Base-by-base conservation (phyloP, 225 moss, liverwort and hornwort genomes). In the Pseudisothecium myosuroides region DNA sequence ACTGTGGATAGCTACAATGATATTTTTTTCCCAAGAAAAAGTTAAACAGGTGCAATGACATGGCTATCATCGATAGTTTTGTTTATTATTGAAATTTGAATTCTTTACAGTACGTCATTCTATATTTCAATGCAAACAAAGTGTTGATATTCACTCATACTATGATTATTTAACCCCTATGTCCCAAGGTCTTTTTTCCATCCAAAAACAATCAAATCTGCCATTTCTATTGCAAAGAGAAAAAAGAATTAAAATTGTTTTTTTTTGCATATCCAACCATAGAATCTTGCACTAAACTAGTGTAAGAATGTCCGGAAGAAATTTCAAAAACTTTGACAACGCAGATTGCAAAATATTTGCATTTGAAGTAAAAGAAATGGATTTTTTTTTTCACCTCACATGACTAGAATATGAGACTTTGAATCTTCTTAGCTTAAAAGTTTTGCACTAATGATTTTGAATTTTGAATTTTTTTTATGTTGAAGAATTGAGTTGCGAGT, bases 371-470 rank as follows among this genome's bases (percentile, higher is more conserved):
- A 5, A 9, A 36, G 9, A 36, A 22, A 23, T 0, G 5, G 8
- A 0, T 8, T 8, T 4, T 32, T 4, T 4, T 34, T 14, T 52
- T 14, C 14, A 36, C 5, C 9, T 36, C 0, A 0, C 1, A 9
- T 52, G 9, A 76, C 3, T 52, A 9, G 2, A 9, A 5, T 76
- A 23, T 34, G 23, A 76, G 12, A 34, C 7, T 76, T 8, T 34
- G 14, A 52, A 36, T 21, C 9, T 76, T 50, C 1, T 31, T 13
- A 49, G 20, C 5, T 49, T 12, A 49, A 49, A 12, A 4, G 3
- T 31, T 75, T 32, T 49, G 18, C 7, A 4, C 1, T 50, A 8
- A 0, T 19, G 0, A 17, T 32, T 29, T 76, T 7, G 5, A 20
- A 4, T 20, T 32, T 49, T 0, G 1, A 31, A 18, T 76, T 12